Conservation (phyloP, 2,329 filamentous ascomycete species). For the Zymoseptoria ardabiliae region DNA sequence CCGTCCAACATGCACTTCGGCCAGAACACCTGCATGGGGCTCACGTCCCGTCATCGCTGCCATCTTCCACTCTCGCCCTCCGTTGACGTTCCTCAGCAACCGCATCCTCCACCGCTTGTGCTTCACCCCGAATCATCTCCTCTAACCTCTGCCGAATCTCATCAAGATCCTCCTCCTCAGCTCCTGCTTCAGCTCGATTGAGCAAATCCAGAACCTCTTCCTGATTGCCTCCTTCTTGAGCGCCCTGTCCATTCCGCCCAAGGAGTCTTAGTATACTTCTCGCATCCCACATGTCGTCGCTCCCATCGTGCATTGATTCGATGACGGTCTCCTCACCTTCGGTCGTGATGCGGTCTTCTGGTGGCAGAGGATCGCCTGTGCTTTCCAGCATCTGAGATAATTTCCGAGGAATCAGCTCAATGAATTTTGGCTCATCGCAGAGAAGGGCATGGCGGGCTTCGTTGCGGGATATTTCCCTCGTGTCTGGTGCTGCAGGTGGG, state of each 20-base stretch:
- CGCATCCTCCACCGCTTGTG: background rate
- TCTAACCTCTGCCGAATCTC: background rate
- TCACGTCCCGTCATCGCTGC: background rate
- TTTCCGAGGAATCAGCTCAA: constrained; percentile 58
- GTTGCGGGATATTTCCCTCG: constrained; percentile 40
- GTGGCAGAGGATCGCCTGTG: constrained; percentile 77
- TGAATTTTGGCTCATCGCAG: constrained; percentile 64
- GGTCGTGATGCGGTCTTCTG: constrained; percentile 39
- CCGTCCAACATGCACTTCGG: too few species aligned
- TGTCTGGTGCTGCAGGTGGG: constrained; percentile 34
- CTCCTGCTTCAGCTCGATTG: background rate
- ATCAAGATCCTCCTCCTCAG: background rate
- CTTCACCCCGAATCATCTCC: background rate
- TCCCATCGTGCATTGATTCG: background rate
- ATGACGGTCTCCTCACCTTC: background rate
- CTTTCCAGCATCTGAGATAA: constrained; percentile 61
- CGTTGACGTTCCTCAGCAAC: background rate
- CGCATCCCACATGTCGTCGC: background rate
- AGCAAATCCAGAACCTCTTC: background rate
- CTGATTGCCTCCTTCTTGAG: background rate
- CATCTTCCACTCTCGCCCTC: background rate
- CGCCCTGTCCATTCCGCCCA: background rate
- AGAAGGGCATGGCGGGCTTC: constrained; percentile 72
- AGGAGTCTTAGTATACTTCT: background rate
- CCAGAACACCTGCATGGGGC: too few species aligned